Conservation (phyloP, 352 stramenopile genomes). For the Pythium monospermum region DNA sequence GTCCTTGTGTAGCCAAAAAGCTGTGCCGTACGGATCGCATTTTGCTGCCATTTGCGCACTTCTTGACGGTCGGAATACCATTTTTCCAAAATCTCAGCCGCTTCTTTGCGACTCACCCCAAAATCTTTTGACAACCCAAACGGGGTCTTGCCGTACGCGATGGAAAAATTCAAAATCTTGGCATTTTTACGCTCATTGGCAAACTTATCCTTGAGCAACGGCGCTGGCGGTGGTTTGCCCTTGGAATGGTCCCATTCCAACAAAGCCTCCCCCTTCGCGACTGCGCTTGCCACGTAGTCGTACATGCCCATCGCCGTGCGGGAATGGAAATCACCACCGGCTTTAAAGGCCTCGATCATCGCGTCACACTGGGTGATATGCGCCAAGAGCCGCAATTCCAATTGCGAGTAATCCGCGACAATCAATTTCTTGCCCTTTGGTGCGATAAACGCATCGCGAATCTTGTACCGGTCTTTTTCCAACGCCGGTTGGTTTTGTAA, state of each 20-base stretch:
- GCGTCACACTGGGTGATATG: conserved; percentile 97
- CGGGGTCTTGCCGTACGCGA: conserved; percentile 99
- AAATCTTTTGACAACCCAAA: conserved; percentile 94
- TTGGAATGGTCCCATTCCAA: conserved; percentile 97
- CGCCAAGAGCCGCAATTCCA: conserved; percentile 98
- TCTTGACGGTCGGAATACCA: conserved; percentile 96
- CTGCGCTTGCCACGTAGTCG: conserved; percentile 94
- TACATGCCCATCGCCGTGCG: conserved; percentile 99
- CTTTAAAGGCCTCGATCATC: conserved; percentile 98
- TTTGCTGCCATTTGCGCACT: conserved; percentile 91
- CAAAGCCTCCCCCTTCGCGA: conserved; percentile 94
- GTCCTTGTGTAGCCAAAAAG: conserved; percentile 90
- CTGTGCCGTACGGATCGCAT: conserved; percentile 88
- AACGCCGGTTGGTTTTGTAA: conserved; percentile 97
- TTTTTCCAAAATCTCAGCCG: conserved; percentile 86
- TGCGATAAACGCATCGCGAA: conserved; percentile 91
- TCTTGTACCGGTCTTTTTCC: conserved; percentile 86
- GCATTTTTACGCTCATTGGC: conserved; percentile 96
- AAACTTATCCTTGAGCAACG: conserved; percentile 98
- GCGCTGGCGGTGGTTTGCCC: conserved; percentile 86
- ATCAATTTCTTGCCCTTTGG: conserved; percentile 94
- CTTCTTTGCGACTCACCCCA: conserved; percentile 74
- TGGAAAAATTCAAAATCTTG: conserved; percentile 99
- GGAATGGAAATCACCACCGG: conserved; percentile 91
- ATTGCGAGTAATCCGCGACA: conserved; percentile 99